A percentile compares a stretch with the other conserved stretches of the same genome.
phyloP scores from a whole-genome alignment of 1,284 basidiomycete species.

The Tranzscheliella williamsii region DNA sequence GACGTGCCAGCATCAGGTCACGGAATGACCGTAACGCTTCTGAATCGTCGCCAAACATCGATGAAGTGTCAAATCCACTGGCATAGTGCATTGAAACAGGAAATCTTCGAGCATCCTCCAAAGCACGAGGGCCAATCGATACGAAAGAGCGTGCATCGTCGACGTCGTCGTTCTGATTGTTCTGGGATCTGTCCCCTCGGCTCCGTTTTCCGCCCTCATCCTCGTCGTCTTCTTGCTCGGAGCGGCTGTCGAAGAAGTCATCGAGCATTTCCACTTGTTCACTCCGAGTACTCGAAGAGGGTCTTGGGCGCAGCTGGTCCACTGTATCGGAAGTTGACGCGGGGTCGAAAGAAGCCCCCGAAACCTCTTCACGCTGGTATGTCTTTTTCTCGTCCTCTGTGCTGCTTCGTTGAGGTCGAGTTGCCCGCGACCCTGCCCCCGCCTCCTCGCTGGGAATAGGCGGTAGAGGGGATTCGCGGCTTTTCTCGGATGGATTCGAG shows the following conservation, averaged over 20 bases:
- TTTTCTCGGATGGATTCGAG: slow-evolving; percentile 6
- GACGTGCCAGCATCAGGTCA: slow-evolving; percentile 41
- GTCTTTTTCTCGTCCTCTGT: too few relatives aligned
- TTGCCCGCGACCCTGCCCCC: background rate
- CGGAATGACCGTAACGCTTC: slow-evolving; percentile 35
- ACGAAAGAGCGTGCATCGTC: slow-evolving; percentile 20
- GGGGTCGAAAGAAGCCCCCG: too few relatives aligned
- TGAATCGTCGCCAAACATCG: slow-evolving; percentile 37
- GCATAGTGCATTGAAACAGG: slow-evolving; percentile 53
- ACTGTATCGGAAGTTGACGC: too few relatives aligned
- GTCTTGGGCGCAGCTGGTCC: too few relatives aligned
- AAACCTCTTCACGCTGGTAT: too few relatives aligned
- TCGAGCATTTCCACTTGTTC: slow-evolving; percentile 14
- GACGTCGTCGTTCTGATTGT: background rate
- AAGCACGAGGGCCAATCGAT: slow-evolving; percentile 28
- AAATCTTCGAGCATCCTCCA: slow-evolving; percentile 41
- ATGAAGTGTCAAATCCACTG: slow-evolving; percentile 42
- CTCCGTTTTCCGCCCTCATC: background rate
- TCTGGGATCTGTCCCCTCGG: background rate
- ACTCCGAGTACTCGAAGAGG: background rate
- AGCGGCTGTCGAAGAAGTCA: slow-evolving; percentile 1
- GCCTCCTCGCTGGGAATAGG: slow-evolving; percentile 16
- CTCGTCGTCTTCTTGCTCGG: background rate
- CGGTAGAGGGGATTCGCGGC: slow-evolving; percentile 19
- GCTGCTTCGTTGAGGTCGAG: background rate